Percentiles rank a stretch among this genome's conserved stretches.
Conservation (phyloP, 805 yeast species). For the Pichia californica region DNA sequence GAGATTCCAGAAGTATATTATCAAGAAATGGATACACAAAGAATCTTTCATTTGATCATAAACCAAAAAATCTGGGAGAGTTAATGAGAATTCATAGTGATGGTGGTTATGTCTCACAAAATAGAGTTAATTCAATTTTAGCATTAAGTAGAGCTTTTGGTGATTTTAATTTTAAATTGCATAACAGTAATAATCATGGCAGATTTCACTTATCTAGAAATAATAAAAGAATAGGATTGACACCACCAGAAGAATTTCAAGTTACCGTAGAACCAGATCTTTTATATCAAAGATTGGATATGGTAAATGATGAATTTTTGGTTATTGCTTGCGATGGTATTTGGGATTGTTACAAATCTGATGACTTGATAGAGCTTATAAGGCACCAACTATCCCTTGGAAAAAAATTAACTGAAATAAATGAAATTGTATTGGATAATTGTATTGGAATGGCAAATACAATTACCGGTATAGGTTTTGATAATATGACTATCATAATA, state of each 20-base stretch:
- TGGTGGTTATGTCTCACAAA: slow-evolving; percentile 55
- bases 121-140: slow-evolving; percentile 53
- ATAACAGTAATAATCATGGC: slow-evolving; percentile 21
- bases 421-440: slow-evolving; percentile 54
- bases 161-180: slow-evolving; percentile 51
- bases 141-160: slow-evolving; percentile 59
- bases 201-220: slow-evolving; percentile 17
- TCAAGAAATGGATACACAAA: slow-evolving; percentile 50
- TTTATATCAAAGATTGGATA: slow-evolving; percentile 42
- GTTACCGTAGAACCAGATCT: slow-evolving; percentile 79
- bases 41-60: slow-evolving; percentile 59
- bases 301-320: slow-evolving; percentile 63
- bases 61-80: slow-evolving; percentile 54
- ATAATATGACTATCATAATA: slow-evolving; percentile 73
- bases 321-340: slow-evolving; percentile 79
- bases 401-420: slow-evolving; percentile 50
- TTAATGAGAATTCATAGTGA: slow-evolving; percentile 50
- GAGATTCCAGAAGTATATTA: slow-evolving; percentile 67
- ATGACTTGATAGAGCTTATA: slow-evolving; percentile 45
- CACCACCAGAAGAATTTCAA: slow-evolving; percentile 64
- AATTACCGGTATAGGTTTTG: slow-evolving; percentile 73
- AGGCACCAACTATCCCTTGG: slow-evolving; percentile 54
- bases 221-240: slow-evolving; percentile 24
- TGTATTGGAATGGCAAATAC: slow-evolving; percentile 67
- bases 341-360: slow-evolving; percentile 66